Evolutionary conservation across 805 yeast species (phyloP).

Genomic region (Teunomyces gatunensis): DNA sequence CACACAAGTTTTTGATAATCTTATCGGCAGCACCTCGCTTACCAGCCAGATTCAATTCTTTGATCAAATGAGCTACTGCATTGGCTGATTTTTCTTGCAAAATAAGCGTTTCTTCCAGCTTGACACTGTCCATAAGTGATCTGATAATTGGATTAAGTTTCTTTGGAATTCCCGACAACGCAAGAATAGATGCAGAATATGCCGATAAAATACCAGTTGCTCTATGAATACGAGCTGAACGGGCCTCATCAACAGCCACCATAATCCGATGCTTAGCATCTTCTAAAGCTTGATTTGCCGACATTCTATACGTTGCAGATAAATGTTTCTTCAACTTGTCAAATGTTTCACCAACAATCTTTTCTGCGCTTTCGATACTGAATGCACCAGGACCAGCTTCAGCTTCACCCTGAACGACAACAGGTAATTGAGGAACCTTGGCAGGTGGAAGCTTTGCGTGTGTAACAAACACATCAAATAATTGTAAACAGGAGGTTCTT

Average conservation of each 20-base stretch:
- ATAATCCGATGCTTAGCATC: constrained; percentile 71
- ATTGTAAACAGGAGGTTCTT: constrained; percentile 81
- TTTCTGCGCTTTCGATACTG: constrained; percentile 72
- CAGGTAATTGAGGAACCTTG: constrained; percentile 78
- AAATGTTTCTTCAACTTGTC: constrained; percentile 61
- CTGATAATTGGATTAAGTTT: constrained; percentile 87
- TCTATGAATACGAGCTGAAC: constrained; percentile 48
- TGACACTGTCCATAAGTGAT: constrained; percentile 88
- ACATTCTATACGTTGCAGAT: constrained; percentile 66
- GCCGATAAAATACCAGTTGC: constrained; percentile 64
- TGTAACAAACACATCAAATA: constrained; percentile 74
- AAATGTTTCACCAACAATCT: constrained; percentile 60
- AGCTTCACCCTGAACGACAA: constrained; percentile 88
- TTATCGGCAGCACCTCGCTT: constrained; percentile 82
- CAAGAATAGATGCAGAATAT: constrained; percentile 70
- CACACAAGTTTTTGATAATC: constrained; percentile 85
- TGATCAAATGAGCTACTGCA: constrained; percentile 63
- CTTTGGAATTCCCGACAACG: constrained; percentile 68
- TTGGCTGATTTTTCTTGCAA: constrained; percentile 72
- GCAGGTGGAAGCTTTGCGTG: constrained; percentile 69
- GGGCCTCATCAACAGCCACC: constrained; percentile 68
- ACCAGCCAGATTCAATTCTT: constrained; percentile 51
- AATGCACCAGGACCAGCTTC: constrained; percentile 96
- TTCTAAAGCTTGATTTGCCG: constrained; percentile 69
- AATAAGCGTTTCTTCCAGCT: constrained; percentile 62